Evolutionary conservation across 1,284 basidiomycete genomes (phyloP).

Genomic region (Singerocomus rubriflavus): DNA sequence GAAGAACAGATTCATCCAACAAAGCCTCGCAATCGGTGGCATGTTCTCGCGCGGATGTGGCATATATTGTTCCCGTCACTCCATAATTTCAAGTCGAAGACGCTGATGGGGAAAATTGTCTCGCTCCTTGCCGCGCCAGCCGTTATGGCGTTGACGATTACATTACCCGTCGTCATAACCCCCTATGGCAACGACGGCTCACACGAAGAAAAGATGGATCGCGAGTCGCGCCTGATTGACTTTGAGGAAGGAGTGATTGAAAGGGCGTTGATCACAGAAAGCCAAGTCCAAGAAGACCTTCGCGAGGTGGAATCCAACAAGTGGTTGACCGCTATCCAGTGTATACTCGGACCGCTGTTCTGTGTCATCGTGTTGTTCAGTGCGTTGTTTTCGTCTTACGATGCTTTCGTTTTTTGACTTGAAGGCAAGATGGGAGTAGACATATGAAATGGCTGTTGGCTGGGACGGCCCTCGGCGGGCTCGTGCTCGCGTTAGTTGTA

Average conservation of each 20-base stretch:
- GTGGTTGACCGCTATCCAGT: constrained; percentile 80
- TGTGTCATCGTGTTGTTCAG: constrained; percentile 73
- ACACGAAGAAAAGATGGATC: constrained; percentile 44
- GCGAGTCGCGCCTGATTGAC: constrained; percentile 46
- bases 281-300: constrained; percentile 61
- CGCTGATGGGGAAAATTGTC: constrained; percentile 68
- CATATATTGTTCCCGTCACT: constrained; percentile 87
- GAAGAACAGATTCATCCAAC: constrained; percentile 41
- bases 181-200: constrained; percentile 43
- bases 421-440: constrained; percentile 49
- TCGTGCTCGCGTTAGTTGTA: constrained; percentile 54
- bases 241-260: constrained; percentile 66
- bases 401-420: constrained; percentile 6
- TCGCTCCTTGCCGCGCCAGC: constrained; percentile 85
- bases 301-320: constrained; percentile 72
- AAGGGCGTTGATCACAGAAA: constrained; percentile 59
- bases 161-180: constrained; percentile 86
- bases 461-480: constrained; percentile 53
- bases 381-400: constrained; percentile 37
- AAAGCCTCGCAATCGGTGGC: constrained; percentile 40
- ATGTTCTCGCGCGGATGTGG: constrained; percentile 41
- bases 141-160: constrained; percentile 82
- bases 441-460: constrained; percentile 56
- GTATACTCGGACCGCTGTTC: constrained; percentile 75
- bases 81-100: constrained; percentile 72